Evolutionary conservation across 2,329 filamentous ascomycete genomes (phyloP).

Genomic region (Amphichorda felina): DNA sequence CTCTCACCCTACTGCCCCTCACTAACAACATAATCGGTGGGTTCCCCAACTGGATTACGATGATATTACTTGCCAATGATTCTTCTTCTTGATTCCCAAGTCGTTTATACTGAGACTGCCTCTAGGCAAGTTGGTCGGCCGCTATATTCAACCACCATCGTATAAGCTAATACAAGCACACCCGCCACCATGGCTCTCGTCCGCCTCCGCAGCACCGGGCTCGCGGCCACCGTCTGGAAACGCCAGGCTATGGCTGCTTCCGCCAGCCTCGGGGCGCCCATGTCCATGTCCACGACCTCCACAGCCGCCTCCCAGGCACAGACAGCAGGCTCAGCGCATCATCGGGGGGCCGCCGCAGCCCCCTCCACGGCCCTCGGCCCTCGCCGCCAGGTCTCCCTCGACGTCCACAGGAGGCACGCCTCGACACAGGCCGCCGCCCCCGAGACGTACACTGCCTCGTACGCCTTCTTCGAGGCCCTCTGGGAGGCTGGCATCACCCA

Average conservation of each 20-base stretch:
- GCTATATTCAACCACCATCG: no score
- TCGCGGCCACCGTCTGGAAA: neutral
- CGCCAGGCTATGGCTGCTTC: no score
- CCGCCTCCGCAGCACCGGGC: neutral
- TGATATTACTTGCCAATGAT: no score
- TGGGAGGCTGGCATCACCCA: constrained; percentile 51
- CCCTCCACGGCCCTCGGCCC: neutral
- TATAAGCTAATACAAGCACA: neutral
- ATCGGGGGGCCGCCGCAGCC: neutral
- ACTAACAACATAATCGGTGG: no score
- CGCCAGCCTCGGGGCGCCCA: no score
- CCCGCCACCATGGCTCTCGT: neutral
- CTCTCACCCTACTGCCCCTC: no score
- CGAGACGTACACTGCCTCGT: constrained; percentile 54
- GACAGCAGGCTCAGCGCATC: neutral
- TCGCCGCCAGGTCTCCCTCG: neutral
- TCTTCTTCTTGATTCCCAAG: no score
- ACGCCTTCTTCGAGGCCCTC: constrained; percentile 66
- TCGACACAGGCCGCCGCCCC: neutral
- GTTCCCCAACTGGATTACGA: no score
- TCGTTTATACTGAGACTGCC: no score
- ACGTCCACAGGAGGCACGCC: neutral
- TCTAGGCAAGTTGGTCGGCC: no score
- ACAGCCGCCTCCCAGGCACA: neutral
- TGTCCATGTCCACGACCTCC: neutral